Base-by-base conservation (phyloP, 805 yeast genomes). In the Zygoascus flipseniorum region DNA sequence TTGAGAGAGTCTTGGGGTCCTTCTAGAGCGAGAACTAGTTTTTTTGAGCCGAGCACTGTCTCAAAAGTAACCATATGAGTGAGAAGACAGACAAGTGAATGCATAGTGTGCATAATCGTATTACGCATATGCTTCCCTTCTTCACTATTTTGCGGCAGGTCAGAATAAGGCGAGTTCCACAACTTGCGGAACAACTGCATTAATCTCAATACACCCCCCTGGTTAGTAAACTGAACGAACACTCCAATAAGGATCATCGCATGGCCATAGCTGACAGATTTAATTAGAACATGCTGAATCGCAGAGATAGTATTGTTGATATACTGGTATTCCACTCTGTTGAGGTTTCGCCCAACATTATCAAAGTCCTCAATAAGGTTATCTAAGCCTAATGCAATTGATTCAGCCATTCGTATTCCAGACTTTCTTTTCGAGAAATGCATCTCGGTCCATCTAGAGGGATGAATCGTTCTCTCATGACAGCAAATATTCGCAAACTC, bases 221-320 rank as follows among this genome's bases (percentile, higher is more conserved):
- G 51, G 46, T 65, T 63, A 47, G 64, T 61, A 56, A 65, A 67
- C 52, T 60, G 58, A 16, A 64, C 60, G 47, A 63, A 63, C 2
- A 64, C 64, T 2, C 58, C 60, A 31, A 58, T 45, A 47, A 54
- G 50, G 8, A 47, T 54, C 10, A 48, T 43, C 31, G 42, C 32
- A 1, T 57, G 48, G 28, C 35, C 43, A 37, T 57, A 47, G 37
- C 49, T 55, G 56, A 56, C 53, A 8, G 52, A 37, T 46, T 58
- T 58, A 48, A 60, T 50, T 49, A 56, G 50, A 39, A 47, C 54
- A 16, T 49, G 50, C 39, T 58, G 58, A 16, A 59, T 37, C 6
- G 44, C 37, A 1, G 55, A 51, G 13, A 60, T 28, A n/a, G 52
- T n/a, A 43, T 50, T 56, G 8, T 57, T 41, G 13, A 60, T 43